These are phyloP conservation scores for Candida pseudocylindracea DNA, from an alignment of 1,139 yeast species.

Conservation along the genomic window DNA sequence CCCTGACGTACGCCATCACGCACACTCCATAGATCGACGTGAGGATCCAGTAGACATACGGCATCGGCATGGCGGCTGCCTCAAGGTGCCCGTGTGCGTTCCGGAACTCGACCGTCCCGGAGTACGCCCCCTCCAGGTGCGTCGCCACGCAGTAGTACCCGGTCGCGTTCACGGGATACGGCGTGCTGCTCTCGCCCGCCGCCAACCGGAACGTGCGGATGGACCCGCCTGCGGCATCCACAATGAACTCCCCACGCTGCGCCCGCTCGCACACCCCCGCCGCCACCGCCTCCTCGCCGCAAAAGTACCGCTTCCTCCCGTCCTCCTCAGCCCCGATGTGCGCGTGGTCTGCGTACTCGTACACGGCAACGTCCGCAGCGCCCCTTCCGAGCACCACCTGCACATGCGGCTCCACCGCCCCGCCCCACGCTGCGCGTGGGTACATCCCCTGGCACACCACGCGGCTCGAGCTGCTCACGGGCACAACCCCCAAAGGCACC, in stretches of 20 bases:
- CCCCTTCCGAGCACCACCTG: constrained; percentile 19
- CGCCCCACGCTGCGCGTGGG: constrained; percentile 75
- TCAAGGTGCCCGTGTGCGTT: constrained; percentile 80
- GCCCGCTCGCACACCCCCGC: not conserved
- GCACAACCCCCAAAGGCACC: no score
- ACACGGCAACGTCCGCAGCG: constrained; percentile 44
- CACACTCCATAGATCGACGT: constrained; percentile 71
- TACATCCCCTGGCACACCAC: constrained; percentile 85
- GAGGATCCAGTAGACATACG: constrained; percentile 73
- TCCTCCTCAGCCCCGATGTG: constrained; percentile 30
- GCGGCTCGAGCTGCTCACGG: constrained; percentile 17
- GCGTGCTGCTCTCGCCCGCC: constrained; percentile 28
- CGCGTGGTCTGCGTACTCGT: constrained; percentile 62
- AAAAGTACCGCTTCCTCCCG: constrained; percentile 3
- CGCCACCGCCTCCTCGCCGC: not conserved
- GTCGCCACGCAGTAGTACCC: constrained; percentile 89
- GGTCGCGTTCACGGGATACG: constrained; percentile 46
- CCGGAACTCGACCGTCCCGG: constrained; percentile 54
- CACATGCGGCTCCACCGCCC: constrained; percentile 42
- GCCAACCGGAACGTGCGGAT: constrained; percentile 13
- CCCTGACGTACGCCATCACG: constrained; percentile 58
- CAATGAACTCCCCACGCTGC: not conserved
- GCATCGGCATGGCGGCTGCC: constrained; percentile 79
- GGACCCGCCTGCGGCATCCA: no score
- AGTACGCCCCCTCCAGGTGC: constrained; percentile 21